These are phyloP conservation scores for Acacia concinna DNA, from an alignment of 331 rosid genomes.

Conservation along the genomic window DNA sequence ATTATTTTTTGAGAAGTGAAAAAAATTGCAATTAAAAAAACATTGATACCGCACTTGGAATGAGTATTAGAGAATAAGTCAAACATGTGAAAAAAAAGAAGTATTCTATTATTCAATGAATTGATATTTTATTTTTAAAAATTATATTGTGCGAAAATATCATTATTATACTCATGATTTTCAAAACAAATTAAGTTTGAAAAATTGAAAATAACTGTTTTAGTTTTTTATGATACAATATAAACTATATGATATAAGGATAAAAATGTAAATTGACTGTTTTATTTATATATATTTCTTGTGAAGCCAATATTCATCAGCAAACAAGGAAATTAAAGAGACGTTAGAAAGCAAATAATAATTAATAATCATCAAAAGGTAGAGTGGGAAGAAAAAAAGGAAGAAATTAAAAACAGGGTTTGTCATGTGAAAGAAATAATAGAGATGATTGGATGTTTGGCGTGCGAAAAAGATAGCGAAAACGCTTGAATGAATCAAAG, in stretches of 20 bases:
- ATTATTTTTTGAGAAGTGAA: too few species aligned
- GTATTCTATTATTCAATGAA: not conserved
- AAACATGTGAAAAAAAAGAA: too few species aligned
- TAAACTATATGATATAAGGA: not conserved
- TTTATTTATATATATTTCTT: not conserved
- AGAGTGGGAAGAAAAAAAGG: too few species aligned
- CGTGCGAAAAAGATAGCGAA: constrained; percentile 9
- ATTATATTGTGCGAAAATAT: not conserved
- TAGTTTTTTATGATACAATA: not conserved
- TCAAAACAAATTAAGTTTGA: not conserved
- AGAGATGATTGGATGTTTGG: not conserved
- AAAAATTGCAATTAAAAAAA: too few species aligned
- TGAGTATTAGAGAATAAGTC: too few species aligned
- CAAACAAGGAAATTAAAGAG: not conserved
- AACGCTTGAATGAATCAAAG: constrained; percentile 33
- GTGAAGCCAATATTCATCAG: not conserved
- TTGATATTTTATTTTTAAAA: not conserved
- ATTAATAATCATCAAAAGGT: not conserved
- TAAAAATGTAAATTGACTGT: not conserved
- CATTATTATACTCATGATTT: not conserved
- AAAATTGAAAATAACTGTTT: not conserved
- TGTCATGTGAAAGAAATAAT: not conserved
- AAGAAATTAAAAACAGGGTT: not conserved
- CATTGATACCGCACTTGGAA: too few species aligned
- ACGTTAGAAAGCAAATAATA: not conserved